Conservation (phyloP, 2,329 filamentous ascomycete species). For the Colletotrichum navitas region DNA sequence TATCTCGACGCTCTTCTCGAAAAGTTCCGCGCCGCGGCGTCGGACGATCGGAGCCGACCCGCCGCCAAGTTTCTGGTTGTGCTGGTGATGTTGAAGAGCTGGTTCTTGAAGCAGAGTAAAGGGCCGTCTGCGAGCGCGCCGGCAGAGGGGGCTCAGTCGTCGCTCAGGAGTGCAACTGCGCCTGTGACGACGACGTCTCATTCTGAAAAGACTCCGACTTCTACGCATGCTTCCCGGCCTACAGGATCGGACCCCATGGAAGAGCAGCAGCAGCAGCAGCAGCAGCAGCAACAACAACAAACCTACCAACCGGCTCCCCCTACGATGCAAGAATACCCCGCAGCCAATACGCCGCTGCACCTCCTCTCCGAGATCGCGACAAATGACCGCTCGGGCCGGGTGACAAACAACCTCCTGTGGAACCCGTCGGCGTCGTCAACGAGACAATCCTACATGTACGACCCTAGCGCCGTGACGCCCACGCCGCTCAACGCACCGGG, state of each 20-base stretch:
- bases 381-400: slow-evolving; percentile 49
- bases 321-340: slow-evolving; percentile 46
- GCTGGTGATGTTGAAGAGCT: slow-evolving; percentile 76
- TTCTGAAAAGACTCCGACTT: neutral
- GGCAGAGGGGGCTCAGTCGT: slow-evolving; percentile 19
- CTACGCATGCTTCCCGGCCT: slow-evolving; percentile 5
- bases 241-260: neutral
- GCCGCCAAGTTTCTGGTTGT: slow-evolving; percentile 79
- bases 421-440: slow-evolving; percentile 45
- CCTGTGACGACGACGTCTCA: slow-evolving; percentile 11
- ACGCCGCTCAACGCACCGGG: slow-evolving; percentile 16
- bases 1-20: slow-evolving; percentile 79
- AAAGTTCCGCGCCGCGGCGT: slow-evolving; percentile 74
- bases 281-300: slow-evolving; percentile 45
- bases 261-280: slow-evolving; percentile 34
- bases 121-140: slow-evolving; percentile 24
- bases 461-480: slow-evolving; percentile 40
- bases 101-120: slow-evolving; percentile 70
- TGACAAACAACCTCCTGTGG: slow-evolving; percentile 41
- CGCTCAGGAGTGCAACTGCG: neutral
- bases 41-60: slow-evolving; percentile 73
- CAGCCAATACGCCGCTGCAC: slow-evolving; percentile 66
- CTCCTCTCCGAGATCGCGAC: slow-evolving; percentile 70
- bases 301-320: slow-evolving; percentile 39
- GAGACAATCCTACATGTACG: slow-evolving; percentile 55